Evolutionary conservation across 805 yeast species (phyloP).

Genomic region (Sugiyamaella valdiviana): DNA sequence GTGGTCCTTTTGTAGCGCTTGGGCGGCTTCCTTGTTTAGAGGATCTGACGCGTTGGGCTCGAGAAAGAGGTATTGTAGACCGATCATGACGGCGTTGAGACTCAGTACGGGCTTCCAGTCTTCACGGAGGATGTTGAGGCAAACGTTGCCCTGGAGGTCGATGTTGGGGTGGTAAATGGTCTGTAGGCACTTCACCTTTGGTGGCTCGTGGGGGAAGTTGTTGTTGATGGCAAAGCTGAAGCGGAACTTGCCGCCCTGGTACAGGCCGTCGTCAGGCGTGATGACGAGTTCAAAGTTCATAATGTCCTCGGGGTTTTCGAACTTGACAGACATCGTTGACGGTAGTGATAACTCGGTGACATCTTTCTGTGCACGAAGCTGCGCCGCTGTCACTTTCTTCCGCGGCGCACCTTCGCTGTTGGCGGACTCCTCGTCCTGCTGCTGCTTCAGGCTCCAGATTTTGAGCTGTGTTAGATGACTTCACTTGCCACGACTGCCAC

Average conservation of each 20-base stretch:
- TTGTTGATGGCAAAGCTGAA: conserved; percentile 63
- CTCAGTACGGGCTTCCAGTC: conserved; percentile 95
- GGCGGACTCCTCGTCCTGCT: conserved; percentile 41
- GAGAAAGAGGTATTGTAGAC: conserved; percentile 74
- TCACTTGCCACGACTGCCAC: not conserved
- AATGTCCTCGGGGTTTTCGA: conserved; percentile 49
- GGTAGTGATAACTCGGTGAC: conserved; percentile 65
- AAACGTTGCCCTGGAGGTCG: conserved; percentile 82
- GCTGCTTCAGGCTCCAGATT: conserved; percentile 53
- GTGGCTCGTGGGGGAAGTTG: conserved; percentile 88
- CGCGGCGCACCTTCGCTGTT: conserved; percentile 23
- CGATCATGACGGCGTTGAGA: conserved; percentile 73
- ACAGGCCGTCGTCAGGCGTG: conserved; percentile 67
- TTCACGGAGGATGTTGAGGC: conserved; percentile 83
- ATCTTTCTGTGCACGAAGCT: conserved; percentile 67
- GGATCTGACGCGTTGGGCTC: conserved; percentile 95
- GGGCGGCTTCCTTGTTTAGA: conserved; percentile 84
- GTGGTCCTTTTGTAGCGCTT: conserved; percentile 38
- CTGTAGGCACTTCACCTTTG: conserved; percentile 42
- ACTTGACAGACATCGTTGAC: conserved; percentile 44
- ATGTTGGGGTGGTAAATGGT: conserved; percentile 89
- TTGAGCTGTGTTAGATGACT: conserved; percentile 38
- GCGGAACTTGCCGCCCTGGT: conserved; percentile 58
- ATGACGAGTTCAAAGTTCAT: conserved; percentile 56
- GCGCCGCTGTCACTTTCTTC: conserved; percentile 52